Base-by-base conservation (phyloP, 2,329 filamentous ascomycete species). In the Amphichorda felina region DNA sequence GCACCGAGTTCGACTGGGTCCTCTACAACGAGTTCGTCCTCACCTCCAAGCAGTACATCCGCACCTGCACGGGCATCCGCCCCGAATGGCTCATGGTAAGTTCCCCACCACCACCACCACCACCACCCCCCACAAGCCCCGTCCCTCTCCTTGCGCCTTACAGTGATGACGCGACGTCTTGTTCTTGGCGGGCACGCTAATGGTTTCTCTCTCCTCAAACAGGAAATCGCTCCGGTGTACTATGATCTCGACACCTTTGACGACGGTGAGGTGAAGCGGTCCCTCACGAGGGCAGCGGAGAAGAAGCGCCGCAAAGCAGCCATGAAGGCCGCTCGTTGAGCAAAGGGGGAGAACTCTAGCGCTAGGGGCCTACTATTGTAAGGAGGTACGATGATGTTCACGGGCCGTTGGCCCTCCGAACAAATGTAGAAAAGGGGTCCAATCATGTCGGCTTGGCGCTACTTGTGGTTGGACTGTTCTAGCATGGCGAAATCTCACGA, bases 11-110 rank as follows among this genome's bases (percentile, higher is more conserved):
- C 46, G 91, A 98, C 46, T 98, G 91, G 91, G 85, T 98, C 18
- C 66, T 98, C 18, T 98, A 98, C 63, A 94, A 96, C 50, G 93
- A 98, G 55, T 98, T 96, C 52, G 91, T 98, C 10, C 74, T 98
- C 38, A 98, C 91, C 1, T 91, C 83, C 36, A 95, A 98, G 72
- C 94, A 96, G 63, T 98, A 95, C 57, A 89, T 98, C 49, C 76
- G 93, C 38, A 95, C 86, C 1, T 86, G 95, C 33, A 96, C 88
- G 10, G 79, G 83, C 21, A 81, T 98, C 37, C 82, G 84, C 55
- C 84, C 89, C 1, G 91, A 98, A 59, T 98, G 91, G 91, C 65
- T 98, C 41, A 55, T 96, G 59, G 84, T 88, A 69, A 61, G 80
- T 50, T 31, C 14, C 11, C 33, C 16, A n/a, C n/a, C n/a, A n/a